Conservation (phyloP, 495 filamentous ascomycete genomes). For the Chaetomium tenue region DNA sequence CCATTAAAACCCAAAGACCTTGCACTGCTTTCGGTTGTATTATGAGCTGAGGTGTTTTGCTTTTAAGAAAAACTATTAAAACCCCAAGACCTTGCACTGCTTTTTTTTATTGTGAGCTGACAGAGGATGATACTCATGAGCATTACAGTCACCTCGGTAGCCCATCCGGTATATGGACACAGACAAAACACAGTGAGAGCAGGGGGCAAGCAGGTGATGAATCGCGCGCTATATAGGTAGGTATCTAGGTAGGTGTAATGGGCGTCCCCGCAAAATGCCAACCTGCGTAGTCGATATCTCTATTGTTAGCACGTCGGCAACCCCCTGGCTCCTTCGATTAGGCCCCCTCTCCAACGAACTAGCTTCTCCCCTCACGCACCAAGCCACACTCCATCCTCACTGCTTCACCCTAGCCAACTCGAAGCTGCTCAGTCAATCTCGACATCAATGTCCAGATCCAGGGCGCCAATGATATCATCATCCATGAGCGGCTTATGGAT, state of each 20-base stretch:
- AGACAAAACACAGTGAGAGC: background rate
- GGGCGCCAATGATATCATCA: constrained; percentile 77
- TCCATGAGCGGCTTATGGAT: constrained; percentile 73
- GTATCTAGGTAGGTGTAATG: background rate
- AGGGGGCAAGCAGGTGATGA: background rate
- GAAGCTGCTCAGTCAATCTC: constrained; percentile 49
- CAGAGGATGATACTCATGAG: background rate
- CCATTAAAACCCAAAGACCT: background rate
- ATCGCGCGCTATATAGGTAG: background rate
- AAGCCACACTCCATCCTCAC: background rate
- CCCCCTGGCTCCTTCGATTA: no score
- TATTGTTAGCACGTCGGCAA: no score
- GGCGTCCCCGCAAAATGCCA: background rate
- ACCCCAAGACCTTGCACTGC: background rate
- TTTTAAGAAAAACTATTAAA: background rate
- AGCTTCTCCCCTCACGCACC: background rate
- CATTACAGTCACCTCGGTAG: no score
- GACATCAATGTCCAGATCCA: constrained; percentile 81
- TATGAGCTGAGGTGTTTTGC: constrained; percentile 8
- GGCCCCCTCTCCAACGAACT: no score
- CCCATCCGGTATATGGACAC: no score
- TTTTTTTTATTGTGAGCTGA: background rate
- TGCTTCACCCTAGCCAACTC: background rate
- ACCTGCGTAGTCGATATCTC: no score
- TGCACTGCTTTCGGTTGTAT: no score